A percentile compares a stretch with the other conserved stretches of the same genome.
Evolutionary conservation across 768 basidiomycete species (phyloP).

Genomic region (Suillus fuscotomentosus): DNA sequence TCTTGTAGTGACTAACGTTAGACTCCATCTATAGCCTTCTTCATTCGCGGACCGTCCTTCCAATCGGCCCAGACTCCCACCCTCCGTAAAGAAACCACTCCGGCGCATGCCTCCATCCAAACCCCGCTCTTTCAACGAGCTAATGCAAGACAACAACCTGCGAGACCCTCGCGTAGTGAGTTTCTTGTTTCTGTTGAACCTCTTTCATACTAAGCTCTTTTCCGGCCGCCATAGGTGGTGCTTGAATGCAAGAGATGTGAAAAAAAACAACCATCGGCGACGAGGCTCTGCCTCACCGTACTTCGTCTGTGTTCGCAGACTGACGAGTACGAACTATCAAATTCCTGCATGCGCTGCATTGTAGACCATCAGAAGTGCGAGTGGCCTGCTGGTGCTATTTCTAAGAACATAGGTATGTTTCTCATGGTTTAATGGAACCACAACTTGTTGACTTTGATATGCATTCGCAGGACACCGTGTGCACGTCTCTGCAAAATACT

Average conservation of each 20-base stretch:
- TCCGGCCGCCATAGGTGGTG: not conserved
- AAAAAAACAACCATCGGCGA: not conserved
- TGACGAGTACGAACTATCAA: not conserved
- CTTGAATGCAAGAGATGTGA: not conserved
- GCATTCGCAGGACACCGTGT: not conserved
- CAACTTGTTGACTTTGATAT: not conserved
- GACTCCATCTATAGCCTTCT: not conserved
- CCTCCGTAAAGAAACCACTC: not conserved
- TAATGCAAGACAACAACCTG: not conserved
- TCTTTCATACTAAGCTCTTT: not conserved
- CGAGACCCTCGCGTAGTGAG: not conserved
- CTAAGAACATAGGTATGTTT: not conserved
- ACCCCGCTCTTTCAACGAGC: not conserved
- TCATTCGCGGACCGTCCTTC: not conserved
- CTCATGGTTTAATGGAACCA: not conserved
- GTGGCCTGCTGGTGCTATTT: not conserved
- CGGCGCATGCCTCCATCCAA: not conserved
- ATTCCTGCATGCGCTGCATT: not conserved
- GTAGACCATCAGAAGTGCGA: not conserved
- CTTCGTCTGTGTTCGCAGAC: not conserved
- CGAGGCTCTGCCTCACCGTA: not conserved
- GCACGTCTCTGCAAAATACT: not conserved
- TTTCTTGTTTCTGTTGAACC: not conserved
- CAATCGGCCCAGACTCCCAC: not conserved
- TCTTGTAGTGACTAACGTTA: not conserved